A percentile compares a stretch with the other conserved stretches of the same genome.
These are phyloP conservation scores for Cichorium intybus DNA, from an alignment of 140 eudicot genomes.

Conservation along the genomic window DNA sequence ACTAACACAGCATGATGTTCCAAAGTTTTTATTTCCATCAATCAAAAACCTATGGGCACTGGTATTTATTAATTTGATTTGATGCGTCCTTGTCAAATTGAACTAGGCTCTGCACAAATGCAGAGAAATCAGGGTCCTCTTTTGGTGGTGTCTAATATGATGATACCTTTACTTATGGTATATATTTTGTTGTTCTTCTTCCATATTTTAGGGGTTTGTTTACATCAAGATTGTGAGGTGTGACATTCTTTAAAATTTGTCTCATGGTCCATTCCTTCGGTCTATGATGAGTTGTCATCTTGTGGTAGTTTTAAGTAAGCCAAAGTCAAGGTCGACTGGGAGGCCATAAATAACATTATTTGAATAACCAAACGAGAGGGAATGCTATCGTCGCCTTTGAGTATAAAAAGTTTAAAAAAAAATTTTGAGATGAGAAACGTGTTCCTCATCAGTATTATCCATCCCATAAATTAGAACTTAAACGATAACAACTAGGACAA, in stretches of 20 bases:
- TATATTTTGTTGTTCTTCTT: slow-evolving; percentile 20
- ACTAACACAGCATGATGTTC: no score
- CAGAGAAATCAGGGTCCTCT: slow-evolving; percentile 35
- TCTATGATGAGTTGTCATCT: background rate
- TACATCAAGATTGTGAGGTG: slow-evolving; percentile 5
- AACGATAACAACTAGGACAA: no score
- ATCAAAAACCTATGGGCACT: slow-evolving; percentile 20
- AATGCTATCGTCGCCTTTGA: no score
- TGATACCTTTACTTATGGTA: slow-evolving; percentile 8
- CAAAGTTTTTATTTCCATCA: slow-evolving; percentile 21
- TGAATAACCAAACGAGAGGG: background rate
- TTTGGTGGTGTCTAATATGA: slow-evolving; percentile 37
- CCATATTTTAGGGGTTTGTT: slow-evolving; percentile 10
- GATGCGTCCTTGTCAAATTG: slow-evolving; percentile 39
- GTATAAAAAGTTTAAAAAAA: no score
- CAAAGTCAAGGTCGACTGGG: background rate
- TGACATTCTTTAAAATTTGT: slow-evolving; percentile 19
- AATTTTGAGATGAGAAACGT: no score
- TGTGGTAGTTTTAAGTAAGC: background rate
- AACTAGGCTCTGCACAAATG: slow-evolving; percentile 24
- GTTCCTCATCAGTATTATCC: no score
- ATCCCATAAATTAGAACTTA: no score
- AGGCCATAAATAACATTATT: background rate
- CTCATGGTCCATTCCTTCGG: slow-evolving; percentile 11
- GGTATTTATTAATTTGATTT: slow-evolving; percentile 36